Percentiles rank a stretch among this genome's conserved stretches.
These are phyloP conservation scores for Buddleja alternifolia DNA, from an alignment of 257 asterid genomes.

Conservation along the genomic window DNA sequence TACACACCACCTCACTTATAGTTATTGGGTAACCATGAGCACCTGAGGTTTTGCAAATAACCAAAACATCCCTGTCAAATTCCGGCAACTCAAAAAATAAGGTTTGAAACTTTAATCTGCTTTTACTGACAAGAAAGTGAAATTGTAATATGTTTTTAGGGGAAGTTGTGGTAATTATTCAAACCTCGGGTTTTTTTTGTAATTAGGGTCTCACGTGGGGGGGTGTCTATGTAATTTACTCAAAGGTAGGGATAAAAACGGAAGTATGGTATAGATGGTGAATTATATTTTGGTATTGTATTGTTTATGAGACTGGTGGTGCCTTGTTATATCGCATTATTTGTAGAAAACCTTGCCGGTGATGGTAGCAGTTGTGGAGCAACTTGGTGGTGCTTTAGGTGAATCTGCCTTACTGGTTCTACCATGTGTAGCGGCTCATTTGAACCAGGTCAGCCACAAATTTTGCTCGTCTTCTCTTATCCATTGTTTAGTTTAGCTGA, in stretches of 20 bases:
- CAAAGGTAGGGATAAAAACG: not conserved
- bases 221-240: not conserved
- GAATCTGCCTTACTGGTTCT: conserved; percentile 90
- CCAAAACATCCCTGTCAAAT: too few relatives aligned
- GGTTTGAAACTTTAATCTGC: too few relatives aligned
- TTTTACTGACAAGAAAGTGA: too few relatives aligned
- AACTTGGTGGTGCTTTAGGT: conserved; percentile 90
- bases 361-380: conserved; percentile 97
- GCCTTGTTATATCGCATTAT: not conserved
- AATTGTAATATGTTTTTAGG: too few relatives aligned
- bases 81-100: too few relatives aligned
- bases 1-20: too few relatives aligned
- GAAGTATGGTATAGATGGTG: not conserved
- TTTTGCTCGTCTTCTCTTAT: conserved; percentile 6
- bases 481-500: conserved; percentile 18
- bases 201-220: too few relatives aligned
- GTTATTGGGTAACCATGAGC: too few relatives aligned
- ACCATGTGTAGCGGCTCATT: conserved; percentile 95
- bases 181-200: too few relatives aligned
- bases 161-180: too few relatives aligned
- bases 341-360: conserved; percentile 93
- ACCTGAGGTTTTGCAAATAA: too few relatives aligned
- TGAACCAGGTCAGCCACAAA: conserved; percentile 68
- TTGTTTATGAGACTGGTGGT: not conserved
- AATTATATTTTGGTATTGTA: not conserved